Evolutionary conservation across 179 eudicot species (phyloP).

Genomic region (Amaranthus tricolor): DNA sequence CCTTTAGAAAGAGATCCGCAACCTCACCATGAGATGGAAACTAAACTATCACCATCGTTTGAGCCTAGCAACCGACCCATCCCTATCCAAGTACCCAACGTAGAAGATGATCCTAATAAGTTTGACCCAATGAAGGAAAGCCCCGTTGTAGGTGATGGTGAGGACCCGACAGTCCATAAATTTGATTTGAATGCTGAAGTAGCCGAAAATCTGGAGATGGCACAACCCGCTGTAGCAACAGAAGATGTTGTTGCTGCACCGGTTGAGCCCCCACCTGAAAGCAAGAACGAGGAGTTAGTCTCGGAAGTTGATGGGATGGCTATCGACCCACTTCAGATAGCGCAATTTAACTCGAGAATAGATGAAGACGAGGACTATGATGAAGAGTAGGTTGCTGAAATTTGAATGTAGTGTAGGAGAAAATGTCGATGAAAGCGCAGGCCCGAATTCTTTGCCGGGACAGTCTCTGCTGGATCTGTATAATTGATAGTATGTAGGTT

Average conservation of each 20-base stretch:
- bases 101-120: conserved; percentile 26
- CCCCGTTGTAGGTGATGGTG: conserved; percentile 24
- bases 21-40: conserved; percentile 33
- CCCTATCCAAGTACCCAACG: conserved; percentile 27
- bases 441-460: conserved; percentile 13
- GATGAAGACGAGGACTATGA: conserved; percentile 46
- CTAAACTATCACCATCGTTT: conserved; percentile 34
- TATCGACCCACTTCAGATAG: conserved; percentile 49
- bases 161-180: conserved; percentile 32
- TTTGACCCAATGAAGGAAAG: conserved; percentile 34
- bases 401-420: conserved; percentile 12
- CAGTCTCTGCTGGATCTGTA: conserved; percentile 17
- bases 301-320: conserved; percentile 57
- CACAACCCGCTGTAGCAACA: conserved; percentile 10
- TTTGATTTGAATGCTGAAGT: conserved; percentile 44
- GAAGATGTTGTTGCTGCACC: conserved; percentile 19
- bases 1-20: conserved; percentile 34
- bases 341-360: conserved; percentile 39
- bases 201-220: conserved; percentile 30
- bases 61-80: conserved; percentile 25
- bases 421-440: conserved; percentile 28
- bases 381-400: conserved; percentile 32
- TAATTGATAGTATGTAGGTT: conserved; percentile 12
- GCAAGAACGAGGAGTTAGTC: conserved; percentile 36
- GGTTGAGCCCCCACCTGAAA: conserved; percentile 31